Evolutionary conservation across 768 basidiomycete species (phyloP).

Genomic region (Leccinum subgranulosum): DNA sequence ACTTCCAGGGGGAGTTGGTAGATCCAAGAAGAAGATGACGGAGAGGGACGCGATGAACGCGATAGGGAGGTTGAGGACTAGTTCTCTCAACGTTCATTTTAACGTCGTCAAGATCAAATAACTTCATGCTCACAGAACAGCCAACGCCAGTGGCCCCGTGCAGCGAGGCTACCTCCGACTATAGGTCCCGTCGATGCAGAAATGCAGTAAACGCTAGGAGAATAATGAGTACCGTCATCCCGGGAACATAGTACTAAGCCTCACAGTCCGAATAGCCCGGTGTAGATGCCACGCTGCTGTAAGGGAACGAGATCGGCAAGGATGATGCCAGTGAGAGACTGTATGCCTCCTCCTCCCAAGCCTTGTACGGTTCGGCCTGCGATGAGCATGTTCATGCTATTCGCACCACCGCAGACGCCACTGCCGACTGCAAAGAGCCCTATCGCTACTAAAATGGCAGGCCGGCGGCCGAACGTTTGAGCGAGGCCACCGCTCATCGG

Average conservation of each 20-base stretch:
- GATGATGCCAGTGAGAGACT: slow-evolving; percentile 36
- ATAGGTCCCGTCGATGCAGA: slow-evolving; percentile 33
- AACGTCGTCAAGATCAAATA: not conserved
- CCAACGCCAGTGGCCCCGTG: slow-evolving; percentile 38
- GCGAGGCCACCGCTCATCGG: slow-evolving; percentile 35
- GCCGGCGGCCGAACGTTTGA: slow-evolving; percentile 30
- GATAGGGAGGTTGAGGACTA: slow-evolving; percentile 41
- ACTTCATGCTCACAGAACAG: slow-evolving; percentile 35
- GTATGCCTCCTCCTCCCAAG: slow-evolving; percentile 35
- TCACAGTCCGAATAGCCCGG: slow-evolving; percentile 24
- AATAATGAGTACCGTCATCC: too few relatives aligned
- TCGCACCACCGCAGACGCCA: slow-evolving; percentile 33
- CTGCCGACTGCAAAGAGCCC: slow-evolving; percentile 34
- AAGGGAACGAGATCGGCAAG: slow-evolving; percentile 43
- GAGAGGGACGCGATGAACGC: slow-evolving; percentile 22
- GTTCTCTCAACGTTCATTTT: not conserved
- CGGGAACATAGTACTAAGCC: not conserved
- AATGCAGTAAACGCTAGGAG: slow-evolving; percentile 31
- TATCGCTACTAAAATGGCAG: slow-evolving; percentile 22
- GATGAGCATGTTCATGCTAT: slow-evolving; percentile 20
- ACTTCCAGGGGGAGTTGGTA: slow-evolving; percentile 34
- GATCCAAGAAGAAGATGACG: slow-evolving; percentile 27
- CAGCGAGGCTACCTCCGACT: slow-evolving; percentile 35
- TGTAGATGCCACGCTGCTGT: slow-evolving; percentile 38
- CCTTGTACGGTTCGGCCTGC: slow-evolving; percentile 32